Evolutionary conservation across 1,139 yeast species (phyloP).

Genomic region (Blastobotrys serpentis): DNA sequence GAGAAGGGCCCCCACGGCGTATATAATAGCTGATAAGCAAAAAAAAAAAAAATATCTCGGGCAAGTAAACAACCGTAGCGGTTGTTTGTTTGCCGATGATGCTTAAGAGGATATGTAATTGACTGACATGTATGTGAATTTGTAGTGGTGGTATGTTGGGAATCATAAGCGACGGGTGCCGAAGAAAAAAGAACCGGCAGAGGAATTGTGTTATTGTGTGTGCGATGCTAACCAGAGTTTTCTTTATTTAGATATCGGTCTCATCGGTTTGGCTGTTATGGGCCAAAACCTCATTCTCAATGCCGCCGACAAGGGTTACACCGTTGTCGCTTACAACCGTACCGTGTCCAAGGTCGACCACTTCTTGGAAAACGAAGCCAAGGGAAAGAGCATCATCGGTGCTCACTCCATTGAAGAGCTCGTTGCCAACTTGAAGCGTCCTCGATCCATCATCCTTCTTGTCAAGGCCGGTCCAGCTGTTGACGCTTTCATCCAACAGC

Average conservation of each 20-base stretch:
- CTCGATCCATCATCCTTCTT: conserved; percentile 89
- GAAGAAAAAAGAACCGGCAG: too few relatives aligned
- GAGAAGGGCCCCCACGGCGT: too few relatives aligned
- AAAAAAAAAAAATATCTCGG: too few relatives aligned
- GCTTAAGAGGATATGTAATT: too few relatives aligned
- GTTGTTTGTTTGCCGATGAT: too few relatives aligned
- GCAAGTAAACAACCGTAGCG: too few relatives aligned
- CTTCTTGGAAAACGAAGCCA: conserved; percentile 91
- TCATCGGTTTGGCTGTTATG: conserved; percentile 99
- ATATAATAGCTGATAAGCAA: too few relatives aligned
- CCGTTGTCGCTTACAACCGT: conserved; percentile 98
- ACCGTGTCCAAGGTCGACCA: conserved; percentile 93
- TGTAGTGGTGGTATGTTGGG: conserved; percentile 1
- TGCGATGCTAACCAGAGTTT: not conserved
- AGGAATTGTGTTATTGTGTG: too few relatives aligned
- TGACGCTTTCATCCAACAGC: conserved; percentile 81
- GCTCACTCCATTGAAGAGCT: conserved; percentile 91
- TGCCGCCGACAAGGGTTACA: conserved; percentile 94
- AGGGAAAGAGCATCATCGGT: conserved; percentile 90
- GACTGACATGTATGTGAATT: too few relatives aligned
- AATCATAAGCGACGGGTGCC: too few relatives aligned
- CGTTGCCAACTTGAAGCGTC: conserved; percentile 86
- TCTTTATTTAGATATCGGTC: conserved; percentile 70
- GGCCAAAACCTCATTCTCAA: conserved; percentile 97
- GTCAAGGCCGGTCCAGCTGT: conserved; percentile 98